A percentile compares a stretch with the other conserved stretches of the same genome.
Evolutionary conservation across 495 filamentous ascomycete genomes (phyloP).

Genomic region (Hypoxylon fuscum): DNA sequence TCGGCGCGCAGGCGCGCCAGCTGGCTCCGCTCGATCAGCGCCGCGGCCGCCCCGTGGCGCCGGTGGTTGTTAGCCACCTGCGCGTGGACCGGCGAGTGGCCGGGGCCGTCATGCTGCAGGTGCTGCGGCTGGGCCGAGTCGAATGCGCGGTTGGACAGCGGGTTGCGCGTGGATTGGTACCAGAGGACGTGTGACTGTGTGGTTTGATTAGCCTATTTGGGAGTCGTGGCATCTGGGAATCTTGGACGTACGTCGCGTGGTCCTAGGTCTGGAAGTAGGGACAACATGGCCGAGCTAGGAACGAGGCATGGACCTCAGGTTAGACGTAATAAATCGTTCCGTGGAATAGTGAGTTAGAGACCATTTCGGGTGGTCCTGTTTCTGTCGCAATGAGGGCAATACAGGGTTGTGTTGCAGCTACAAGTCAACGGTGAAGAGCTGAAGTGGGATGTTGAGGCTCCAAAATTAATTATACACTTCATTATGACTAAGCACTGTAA

Average conservation of each 20-base stretch:
- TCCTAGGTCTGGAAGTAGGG: constrained; percentile 74
- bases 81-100: constrained; percentile 26
- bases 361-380: too few relatives aligned
- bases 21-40: constrained; percentile 54
- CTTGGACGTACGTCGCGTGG: constrained; percentile 72
- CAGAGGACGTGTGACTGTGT: constrained; percentile 74
- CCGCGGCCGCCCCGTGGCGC: constrained; percentile 29
- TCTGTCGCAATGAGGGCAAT: too few relatives aligned
- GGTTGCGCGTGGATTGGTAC: constrained; percentile 67
- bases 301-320: constrained; percentile 25
- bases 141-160: constrained; percentile 39
- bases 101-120: constrained; percentile 19
- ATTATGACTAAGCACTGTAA: constrained; percentile 28
- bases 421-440: not conserved
- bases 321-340: constrained; percentile 10
- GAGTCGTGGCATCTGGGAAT: constrained; percentile 11
- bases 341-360: not conserved
- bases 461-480: constrained; percentile 12
- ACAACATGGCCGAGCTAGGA: constrained; percentile 60
- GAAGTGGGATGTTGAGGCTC: constrained; percentile 20
- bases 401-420: not conserved
- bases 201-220: constrained; percentile 20
- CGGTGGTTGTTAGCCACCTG: constrained; percentile 34
- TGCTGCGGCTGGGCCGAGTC: constrained; percentile 34
- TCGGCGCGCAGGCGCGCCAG: constrained; percentile 72